phyloP scores from a whole-genome alignment of 2,329 filamentous ascomycete genomes.

The Ascochyta viciae-villosae region DNA sequence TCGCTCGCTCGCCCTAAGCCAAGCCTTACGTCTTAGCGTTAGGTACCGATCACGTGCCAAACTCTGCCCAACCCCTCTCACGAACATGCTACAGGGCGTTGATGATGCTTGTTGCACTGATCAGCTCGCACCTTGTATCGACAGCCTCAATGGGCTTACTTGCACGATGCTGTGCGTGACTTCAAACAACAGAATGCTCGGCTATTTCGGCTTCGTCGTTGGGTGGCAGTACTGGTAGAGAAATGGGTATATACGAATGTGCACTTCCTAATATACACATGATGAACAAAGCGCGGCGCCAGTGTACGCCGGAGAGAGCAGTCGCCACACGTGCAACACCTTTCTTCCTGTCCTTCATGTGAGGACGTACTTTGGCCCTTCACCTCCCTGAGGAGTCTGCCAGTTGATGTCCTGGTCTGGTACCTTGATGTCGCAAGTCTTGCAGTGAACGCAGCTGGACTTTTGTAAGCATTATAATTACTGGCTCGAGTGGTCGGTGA shows the following conservation, averaged over 20 bases:
- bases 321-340: neutral
- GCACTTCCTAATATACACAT: slow-evolving; percentile 14
- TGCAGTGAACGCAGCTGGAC: slow-evolving; percentile 93
- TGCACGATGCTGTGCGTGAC: neutral
- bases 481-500: too few relatives aligned
- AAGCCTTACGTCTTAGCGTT: slow-evolving; percentile 13
- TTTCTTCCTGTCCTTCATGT: slow-evolving; percentile 47
- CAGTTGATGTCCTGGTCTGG: slow-evolving; percentile 96
- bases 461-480: slow-evolving; percentile 34
- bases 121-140: neutral
- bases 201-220: slow-evolving; percentile 2
- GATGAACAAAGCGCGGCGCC: neutral
- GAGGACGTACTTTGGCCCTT: slow-evolving; percentile 71
- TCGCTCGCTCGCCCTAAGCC: slow-evolving; percentile 1
- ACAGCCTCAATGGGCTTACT: neutral
- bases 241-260: slow-evolving; percentile 17
- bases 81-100: neutral
- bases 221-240: slow-evolving; percentile 4
- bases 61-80: neutral
- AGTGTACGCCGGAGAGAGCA: neutral
- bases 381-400: slow-evolving; percentile 88
- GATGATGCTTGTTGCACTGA: neutral
- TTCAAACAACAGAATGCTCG: slow-evolving; percentile 1
- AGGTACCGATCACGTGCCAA: slow-evolving; percentile 10
- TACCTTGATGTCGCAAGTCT: slow-evolving; percentile 99